Conservation (phyloP, 768 basidiomycete species). For the Suillus cothurnatus region DNA sequence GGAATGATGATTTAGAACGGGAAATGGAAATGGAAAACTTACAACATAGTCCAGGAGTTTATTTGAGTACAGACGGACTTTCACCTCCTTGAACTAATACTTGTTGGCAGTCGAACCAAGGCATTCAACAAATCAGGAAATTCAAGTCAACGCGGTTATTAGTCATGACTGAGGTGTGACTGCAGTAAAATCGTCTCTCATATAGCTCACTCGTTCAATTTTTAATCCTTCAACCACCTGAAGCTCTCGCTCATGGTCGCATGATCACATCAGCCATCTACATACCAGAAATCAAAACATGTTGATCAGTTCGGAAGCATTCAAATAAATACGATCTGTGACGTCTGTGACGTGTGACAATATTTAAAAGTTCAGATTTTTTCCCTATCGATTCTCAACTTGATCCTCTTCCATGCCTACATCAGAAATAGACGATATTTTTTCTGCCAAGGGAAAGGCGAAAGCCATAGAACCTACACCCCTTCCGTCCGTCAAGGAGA, state of each 20-base stretch:
- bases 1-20: constrained; percentile 7
- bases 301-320: neutral
- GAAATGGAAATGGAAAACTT: constrained; percentile 17
- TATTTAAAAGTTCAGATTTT: constrained; percentile 9
- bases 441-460: constrained; percentile 54
- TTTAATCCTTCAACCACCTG: neutral
- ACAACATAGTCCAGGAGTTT: constrained; percentile 35
- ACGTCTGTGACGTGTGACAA: constrained; percentile 1
- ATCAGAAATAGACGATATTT: constrained; percentile 89
- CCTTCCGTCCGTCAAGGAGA: constrained; percentile 40
- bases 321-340: neutral
- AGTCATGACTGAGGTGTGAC: neutral
- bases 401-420: constrained; percentile 39
- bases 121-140: constrained; percentile 8
- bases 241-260: neutral
- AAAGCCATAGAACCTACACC: constrained; percentile 28
- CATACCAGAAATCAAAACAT: neutral
- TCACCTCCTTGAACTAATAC: constrained; percentile 8
- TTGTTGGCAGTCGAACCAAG: constrained; percentile 6
- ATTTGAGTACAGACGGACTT: constrained; percentile 6
- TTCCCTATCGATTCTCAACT: constrained; percentile 14
- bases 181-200: constrained; percentile 11
- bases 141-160: neutral
- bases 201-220: neutral
- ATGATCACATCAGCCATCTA: neutral